These are phyloP conservation scores for Phytopythium cucurbitacearum DNA, from an alignment of 352 stramenopile genomes.

Conservation along the genomic window DNA sequence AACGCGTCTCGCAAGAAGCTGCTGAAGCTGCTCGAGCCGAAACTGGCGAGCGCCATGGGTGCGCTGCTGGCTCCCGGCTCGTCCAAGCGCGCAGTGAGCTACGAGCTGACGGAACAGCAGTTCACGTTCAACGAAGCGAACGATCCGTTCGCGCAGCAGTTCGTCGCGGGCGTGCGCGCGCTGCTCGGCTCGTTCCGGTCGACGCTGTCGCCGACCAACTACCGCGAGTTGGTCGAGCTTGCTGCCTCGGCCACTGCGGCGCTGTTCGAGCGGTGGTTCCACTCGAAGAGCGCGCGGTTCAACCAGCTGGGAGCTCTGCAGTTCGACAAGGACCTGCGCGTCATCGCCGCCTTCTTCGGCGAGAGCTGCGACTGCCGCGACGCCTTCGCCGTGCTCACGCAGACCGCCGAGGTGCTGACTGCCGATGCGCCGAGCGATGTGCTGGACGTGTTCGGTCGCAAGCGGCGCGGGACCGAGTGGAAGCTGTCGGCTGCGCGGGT, in stretches of 20 bases:
- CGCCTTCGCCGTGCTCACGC: constrained; percentile 52
- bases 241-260: constrained; percentile 35
- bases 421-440: constrained; percentile 73
- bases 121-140: constrained; percentile 88
- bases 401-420: constrained; percentile 68
- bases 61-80: constrained; percentile 41
- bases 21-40: constrained; percentile 70
- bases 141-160: constrained; percentile 77
- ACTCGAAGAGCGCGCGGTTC: constrained; percentile 45
- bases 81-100: constrained; percentile 50
- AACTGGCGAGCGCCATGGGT: constrained; percentile 48
- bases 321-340: constrained; percentile 83
- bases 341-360: constrained; percentile 62
- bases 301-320: constrained; percentile 82
- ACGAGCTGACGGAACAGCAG: constrained; percentile 81
- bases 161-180: constrained; percentile 56
- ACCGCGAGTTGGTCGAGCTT: constrained; percentile 41
- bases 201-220: constrained; percentile 60
- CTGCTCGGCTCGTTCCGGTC: constrained; percentile 46
- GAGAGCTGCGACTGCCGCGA: constrained; percentile 47
- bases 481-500: constrained; percentile 56
- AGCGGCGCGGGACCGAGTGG: constrained; percentile 64
- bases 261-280: constrained; percentile 66
- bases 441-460: constrained; percentile 66
- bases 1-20: constrained; percentile 66